Base-by-base conservation (phyloP, 1,284 basidiomycete species). In the Polyporus tsugae region DNA sequence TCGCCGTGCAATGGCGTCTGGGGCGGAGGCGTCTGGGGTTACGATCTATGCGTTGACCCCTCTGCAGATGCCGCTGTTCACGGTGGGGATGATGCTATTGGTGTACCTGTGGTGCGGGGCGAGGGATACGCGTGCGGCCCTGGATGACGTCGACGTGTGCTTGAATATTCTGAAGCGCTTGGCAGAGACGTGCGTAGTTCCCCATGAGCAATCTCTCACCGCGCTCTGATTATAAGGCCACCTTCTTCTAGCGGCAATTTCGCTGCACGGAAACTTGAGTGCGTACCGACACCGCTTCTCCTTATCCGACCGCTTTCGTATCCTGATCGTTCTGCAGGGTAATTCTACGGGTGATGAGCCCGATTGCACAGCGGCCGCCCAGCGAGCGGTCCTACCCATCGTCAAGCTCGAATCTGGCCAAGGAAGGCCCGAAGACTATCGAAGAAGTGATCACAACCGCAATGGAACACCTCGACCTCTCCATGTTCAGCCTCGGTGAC, bases 31-130 rank as follows among this genome's bases (percentile, higher is more conserved):
- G 2, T 49, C 22, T 25, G 67, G 64, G 6, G 3, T 36, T 6
- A 55, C 63, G 2, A 38, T 60, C 33, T n/a, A 73, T 81, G 41
- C 69, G 66, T 62, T 46, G 49, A 44, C 55, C 33, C 65, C 60
- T 71, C 60, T 70, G 75, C 72, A 81, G 75, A 65, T 80, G n/a
- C 70, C 82, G 7, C 82, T 86, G 0, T 91, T 90, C 76, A 87
- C 87, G 0, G 82, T 89, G 0, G 88, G 85, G 0, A 84, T 91
- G 61, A 86, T 93, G 10, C 80, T 93, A 2, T 80, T 93, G 58
- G 80, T 93, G 70, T 89, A 88, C 68, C 86, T 92, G 17, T 93
- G 91, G 86, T 87, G 86, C 1, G 87, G 86, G 4, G 80, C 79
- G 9, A 80, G 77, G 2, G 87, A 91, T 65, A 79, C 84, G 0